A percentile compares a stretch with the other conserved stretches of the same genome.
These are phyloP conservation scores for Xylaria sp. DNA, from an alignment of 2,329 filamentous ascomycete genomes.

Conservation along the genomic window DNA sequence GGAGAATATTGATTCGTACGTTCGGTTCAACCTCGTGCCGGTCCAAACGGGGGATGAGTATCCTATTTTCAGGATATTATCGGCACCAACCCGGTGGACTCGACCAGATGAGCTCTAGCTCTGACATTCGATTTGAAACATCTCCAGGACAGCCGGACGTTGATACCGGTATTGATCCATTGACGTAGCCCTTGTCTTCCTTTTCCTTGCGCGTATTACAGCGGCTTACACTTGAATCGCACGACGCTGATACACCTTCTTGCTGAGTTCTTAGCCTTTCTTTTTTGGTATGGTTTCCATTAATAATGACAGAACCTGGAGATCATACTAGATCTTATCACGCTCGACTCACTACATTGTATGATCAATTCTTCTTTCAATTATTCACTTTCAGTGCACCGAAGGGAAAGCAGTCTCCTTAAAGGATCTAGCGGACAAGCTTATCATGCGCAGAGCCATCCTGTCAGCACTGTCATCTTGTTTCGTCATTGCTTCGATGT, in stretches of 20 bases:
- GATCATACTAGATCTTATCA: not conserved
- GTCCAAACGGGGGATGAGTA: slow-evolving; percentile 44
- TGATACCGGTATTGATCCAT: not conserved
- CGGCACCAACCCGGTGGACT: not conserved
- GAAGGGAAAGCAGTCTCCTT: not conserved
- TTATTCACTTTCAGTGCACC: not conserved
- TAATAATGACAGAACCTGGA: not conserved
- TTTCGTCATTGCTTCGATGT: not conserved
- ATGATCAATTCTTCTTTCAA: not conserved
- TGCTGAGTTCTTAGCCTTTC: not conserved
- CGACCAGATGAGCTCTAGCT: slow-evolving; percentile 26
- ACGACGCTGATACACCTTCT: not conserved
- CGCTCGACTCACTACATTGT: not conserved
- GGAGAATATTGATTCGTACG: slow-evolving; percentile 47
- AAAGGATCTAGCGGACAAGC: not conserved
- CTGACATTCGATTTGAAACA: not conserved
- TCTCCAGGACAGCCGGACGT: not conserved
- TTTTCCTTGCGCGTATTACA: too few species aligned
- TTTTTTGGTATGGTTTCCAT: not conserved
- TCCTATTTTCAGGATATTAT: slow-evolving; percentile 42
- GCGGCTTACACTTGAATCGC: not conserved
- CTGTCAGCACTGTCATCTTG: not conserved
- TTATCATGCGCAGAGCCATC: not conserved
- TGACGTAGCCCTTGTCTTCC: too few species aligned
- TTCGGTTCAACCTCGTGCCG: slow-evolving; percentile 45